Evolutionary conservation across 345 rosid genomes (phyloP).

Genomic region (Passiflora organensis): DNA sequence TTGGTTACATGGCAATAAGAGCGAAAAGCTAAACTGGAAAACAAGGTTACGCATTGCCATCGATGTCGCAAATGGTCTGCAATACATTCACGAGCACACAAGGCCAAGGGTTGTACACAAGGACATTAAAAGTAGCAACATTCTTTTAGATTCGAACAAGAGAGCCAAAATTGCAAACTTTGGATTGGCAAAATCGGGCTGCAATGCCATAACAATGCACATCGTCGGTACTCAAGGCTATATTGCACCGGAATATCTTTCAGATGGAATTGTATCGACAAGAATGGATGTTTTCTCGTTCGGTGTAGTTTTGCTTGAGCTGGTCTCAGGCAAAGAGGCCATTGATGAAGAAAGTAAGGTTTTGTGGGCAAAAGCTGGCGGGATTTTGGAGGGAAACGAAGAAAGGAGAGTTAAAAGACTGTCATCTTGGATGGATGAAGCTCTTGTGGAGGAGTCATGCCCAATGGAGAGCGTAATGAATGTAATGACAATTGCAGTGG

Average conservation of each 20-base stretch:
- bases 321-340: conserved; percentile 50
- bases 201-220: conserved; percentile 74
- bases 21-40: conserved; percentile 41
- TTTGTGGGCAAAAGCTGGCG: conserved; percentile 34
- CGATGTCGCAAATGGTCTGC: conserved; percentile 66
- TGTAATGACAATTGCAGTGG: conserved; percentile 44
- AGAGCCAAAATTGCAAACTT: conserved; percentile 69
- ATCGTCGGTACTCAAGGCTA: conserved; percentile 74
- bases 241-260: conserved; percentile 60
- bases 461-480: conserved; percentile 44
- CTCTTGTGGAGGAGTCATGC: conserved; percentile 29
- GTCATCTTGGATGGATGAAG: conserved; percentile 38
- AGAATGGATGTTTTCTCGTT: conserved; percentile 69
- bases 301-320: conserved; percentile 68
- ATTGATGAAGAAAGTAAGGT: conserved; percentile 42
- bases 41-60: conserved; percentile 44
- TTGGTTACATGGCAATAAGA: conserved; percentile 40
- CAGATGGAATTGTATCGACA: conserved; percentile 59
- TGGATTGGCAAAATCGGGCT: conserved; percentile 69
- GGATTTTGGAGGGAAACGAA: conserved; percentile 35
- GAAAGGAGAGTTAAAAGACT: conserved; percentile 28
- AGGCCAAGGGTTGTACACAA: conserved; percentile 62
- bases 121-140: conserved; percentile 64
- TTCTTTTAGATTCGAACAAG: conserved; percentile 54
- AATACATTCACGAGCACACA: conserved; percentile 71